Base-by-base conservation (phyloP, 164 flowering plant species). In the Nymphaea thermarum region DNA sequence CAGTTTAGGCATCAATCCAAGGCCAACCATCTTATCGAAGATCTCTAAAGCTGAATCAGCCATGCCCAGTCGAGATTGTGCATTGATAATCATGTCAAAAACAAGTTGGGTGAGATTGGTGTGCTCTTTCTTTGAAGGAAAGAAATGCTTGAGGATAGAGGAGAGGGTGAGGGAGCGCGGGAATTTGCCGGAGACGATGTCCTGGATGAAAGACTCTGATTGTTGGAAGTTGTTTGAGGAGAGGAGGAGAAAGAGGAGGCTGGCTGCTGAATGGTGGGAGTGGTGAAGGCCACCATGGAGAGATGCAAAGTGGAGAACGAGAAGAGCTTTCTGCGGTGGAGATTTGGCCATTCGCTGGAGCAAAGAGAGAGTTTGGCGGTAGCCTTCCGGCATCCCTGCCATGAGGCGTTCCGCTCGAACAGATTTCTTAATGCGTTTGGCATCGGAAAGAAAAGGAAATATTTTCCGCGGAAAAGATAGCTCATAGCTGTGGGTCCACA, bases 261-360 rank as follows among this genome's bases (percentile, higher is more conserved):
- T 47, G n/a, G 82, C 69, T 5, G 82, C 59, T 44, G 89, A 75
- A 0, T 80, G 71, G 36, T 63, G 74, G 51, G 84, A 77, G 73
- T 80, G 85, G 11, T 76, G 77, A 42, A 79, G 53, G 43, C 77
- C 77, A 60, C 78, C 73, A 4, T 68, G 57, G n/a, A 65, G 73
- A 44, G 82, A 76, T 11, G 86, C 67, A 44, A 76, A 70, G 80
- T 83, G 81, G 74, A 89, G 71, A 1, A 84, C 78, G 59, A 83
- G 75, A 10, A 45, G 53, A 2, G 96, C 85, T 75, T 80, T 74
- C 18, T 72, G 69, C 11, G 90, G 90, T 41, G 96, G 96, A 71
- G 14, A 43, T 77, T 87, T 87, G 80, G 84, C 80, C 82, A 86
- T 72, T 72, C 73, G 84, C 44, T 72, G 78, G 25, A 82, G 64